Percentiles rank a stretch among this genome's conserved stretches.
Conservation (phyloP, 2,329 filamentous ascomycete species). For the Clathrospora elynae region DNA sequence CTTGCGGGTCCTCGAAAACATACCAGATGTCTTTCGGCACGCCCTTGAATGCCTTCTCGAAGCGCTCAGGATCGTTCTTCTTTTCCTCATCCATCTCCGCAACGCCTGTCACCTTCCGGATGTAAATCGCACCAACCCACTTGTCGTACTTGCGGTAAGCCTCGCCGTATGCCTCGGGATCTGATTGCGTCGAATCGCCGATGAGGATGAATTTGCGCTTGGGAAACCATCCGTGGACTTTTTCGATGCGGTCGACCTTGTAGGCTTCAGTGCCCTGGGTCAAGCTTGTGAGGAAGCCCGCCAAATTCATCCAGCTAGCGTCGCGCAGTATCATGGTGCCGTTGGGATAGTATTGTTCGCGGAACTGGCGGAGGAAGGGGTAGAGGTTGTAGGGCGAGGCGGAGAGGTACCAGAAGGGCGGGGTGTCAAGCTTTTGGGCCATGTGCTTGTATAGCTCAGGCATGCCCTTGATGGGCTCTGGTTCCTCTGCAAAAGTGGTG, state of each 20-base stretch:
- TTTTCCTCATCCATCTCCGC: constrained; percentile 76
- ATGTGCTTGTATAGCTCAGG: constrained; percentile 78
- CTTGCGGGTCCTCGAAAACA: constrained; percentile 77
- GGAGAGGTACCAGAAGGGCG: constrained; percentile 90
- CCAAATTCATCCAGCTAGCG: constrained; percentile 81
- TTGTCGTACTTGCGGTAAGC: constrained; percentile 70
- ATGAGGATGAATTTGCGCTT: constrained; percentile 79
- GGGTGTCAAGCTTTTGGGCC: constrained; percentile 59
- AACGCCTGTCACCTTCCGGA: constrained; percentile 80
- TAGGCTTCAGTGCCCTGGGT: constrained; percentile 83
- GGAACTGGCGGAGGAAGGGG: constrained; percentile 78
- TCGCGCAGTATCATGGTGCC: constrained; percentile 87
- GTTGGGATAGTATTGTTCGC: constrained; percentile 70
- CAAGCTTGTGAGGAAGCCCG: constrained; percentile 77
- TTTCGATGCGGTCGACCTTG: constrained; percentile 79
- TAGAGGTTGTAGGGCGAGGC: constrained; percentile 95
- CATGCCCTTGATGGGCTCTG: constrained; percentile 77
- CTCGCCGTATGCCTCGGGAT: constrained; percentile 88
- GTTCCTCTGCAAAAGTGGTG: constrained; percentile 80
- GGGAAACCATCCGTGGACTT: constrained; percentile 80
- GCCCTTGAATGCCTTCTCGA: constrained; percentile 79
- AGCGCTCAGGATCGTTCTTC: constrained; percentile 68
- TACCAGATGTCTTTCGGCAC: constrained; percentile 75
- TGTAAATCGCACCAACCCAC: constrained; percentile 84
- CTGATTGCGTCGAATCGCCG: constrained; percentile 88